Conservation (phyloP, 2,329 filamentous ascomycete genomes). For the Fusarium algeriense region DNA sequence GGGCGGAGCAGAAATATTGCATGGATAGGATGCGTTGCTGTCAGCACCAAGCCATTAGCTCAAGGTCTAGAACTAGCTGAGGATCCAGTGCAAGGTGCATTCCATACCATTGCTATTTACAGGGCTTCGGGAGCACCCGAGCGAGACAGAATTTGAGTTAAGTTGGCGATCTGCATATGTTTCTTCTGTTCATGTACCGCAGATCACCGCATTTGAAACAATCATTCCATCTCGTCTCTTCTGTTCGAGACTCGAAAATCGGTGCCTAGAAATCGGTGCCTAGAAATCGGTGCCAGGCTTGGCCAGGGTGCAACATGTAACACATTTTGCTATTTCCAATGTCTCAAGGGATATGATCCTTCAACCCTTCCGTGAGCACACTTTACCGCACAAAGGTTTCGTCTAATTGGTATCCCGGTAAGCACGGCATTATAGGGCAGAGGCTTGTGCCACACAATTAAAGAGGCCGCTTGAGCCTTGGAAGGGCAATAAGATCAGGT, state of each 20-base stretch:
- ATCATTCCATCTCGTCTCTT: conserved; percentile 1
- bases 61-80: conserved; percentile 33
- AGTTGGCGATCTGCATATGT: background rate
- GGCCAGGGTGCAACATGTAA: background rate
- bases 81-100: background rate
- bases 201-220: conserved; percentile 12
- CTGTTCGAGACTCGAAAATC: background rate
- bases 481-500: background rate
- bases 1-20: conserved; percentile 29
- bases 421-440: background rate
- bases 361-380: background rate
- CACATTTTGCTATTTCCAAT: background rate
- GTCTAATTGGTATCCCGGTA: conserved; percentile 11
- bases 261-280: background rate
- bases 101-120: conserved; percentile 3
- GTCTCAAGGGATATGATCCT: conserved; percentile 3
- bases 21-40: conserved; percentile 27
- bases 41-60: conserved; percentile 26
- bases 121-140: conserved; percentile 35
- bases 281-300: background rate
- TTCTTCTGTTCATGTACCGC: background rate
- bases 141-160: background rate
- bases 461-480: background rate
- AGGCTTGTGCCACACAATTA: conserved; percentile 9
- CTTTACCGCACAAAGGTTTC: background rate